A percentile compares a stretch with the other conserved stretches of the same genome.
Evolutionary conservation across 2,329 filamentous ascomycete species (phyloP).

Genomic region (Metarhizium robertsii): DNA sequence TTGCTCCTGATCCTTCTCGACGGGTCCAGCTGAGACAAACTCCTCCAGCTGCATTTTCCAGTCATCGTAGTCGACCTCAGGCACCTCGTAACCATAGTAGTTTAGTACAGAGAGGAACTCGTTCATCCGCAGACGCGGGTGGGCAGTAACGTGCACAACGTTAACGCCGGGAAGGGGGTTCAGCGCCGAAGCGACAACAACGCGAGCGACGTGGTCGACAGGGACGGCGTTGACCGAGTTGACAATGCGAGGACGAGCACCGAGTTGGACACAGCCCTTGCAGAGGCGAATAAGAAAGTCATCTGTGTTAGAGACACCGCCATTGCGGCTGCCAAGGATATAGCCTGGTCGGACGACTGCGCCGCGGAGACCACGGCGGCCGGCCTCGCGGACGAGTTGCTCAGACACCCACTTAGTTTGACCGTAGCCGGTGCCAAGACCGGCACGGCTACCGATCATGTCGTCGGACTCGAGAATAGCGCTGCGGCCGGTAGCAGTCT

Average conservation of each 20-base stretch:
- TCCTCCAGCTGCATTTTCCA: conserved; percentile 21
- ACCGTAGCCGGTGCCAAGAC: conserved; percentile 75
- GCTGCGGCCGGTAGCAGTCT: conserved; percentile 42
- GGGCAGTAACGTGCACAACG: conserved; percentile 71
- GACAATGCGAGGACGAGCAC: conserved; percentile 61
- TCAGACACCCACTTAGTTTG: conserved; percentile 79
- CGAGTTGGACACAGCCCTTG: conserved; percentile 80
- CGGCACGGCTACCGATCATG: conserved; percentile 63
- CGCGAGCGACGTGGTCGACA: conserved; percentile 71
- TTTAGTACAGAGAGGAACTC: conserved; percentile 63
- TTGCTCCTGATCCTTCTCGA: conserved; percentile 20
- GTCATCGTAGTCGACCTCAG: conserved; percentile 58
- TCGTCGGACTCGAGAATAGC: conserved; percentile 70
- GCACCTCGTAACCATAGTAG: conserved; percentile 63
- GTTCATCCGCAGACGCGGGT: conserved; percentile 44
- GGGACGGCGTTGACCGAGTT: conserved; percentile 89
- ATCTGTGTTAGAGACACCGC: conserved; percentile 69
- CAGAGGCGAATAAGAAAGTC: conserved; percentile 83
- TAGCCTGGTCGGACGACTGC: conserved; percentile 78
- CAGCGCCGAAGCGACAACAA: conserved; percentile 65
- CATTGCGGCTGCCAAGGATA: conserved; percentile 62
- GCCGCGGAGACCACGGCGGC: conserved; percentile 64
- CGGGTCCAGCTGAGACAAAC: conserved; percentile 16
- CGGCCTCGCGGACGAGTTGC: conserved; percentile 67
- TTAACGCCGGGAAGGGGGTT: conserved; percentile 44